Evolutionary conservation across 441 rosid species (phyloP), one percentile per base, ranked within the genome.

Genomic region (Adansonia grandidieri): DNA sequence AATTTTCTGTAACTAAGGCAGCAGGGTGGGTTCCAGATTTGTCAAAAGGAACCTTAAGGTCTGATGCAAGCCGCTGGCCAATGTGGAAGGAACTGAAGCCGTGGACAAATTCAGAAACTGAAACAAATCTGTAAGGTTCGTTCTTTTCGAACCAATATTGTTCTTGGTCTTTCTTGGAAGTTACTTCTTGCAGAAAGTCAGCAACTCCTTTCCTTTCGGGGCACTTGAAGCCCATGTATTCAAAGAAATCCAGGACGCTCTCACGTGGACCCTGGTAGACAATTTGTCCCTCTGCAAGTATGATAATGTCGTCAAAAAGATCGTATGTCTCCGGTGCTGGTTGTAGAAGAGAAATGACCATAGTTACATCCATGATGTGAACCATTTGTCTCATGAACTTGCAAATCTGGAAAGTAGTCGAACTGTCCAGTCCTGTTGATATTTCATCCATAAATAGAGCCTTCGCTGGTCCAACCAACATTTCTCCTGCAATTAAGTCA

Each of bases 401-500:
- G 70, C 70, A 65, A 65, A 65, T 65, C 70, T 65, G 70, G 70
- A 65, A 65, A 65, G 70, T 65, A 17, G 70, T 65, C 17, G 70
- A 65, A 65, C 70, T 65, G 6, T 65, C 70, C 70, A 65, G 40
- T n/a, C 70, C 70, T 40, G 70, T 65, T n/a, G 70, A 65, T 65
- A 65, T 65, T 65, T 65, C 70, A 65, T 65, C 70, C 70, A 65
- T 65, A n/a, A 65, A 65, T 40, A 65, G 20, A 14, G 70, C 70
- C 70, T 65, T 65, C 3, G 70, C 37, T 91, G 98, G 95, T 76
- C 98, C 98, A 2, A 91, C 98, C 85, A 95, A 78, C 98, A 95
- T 93, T 82, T 95, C 98, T 63, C 98, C 98, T 90, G 89, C 79
- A 84, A 45, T 73, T 83, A 80, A 28, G 74, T 64, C 28, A 37